These are phyloP conservation scores for Mycena sanguinolenta DNA, from an alignment of 768 basidiomycete genomes.

Conservation along the genomic window DNA sequence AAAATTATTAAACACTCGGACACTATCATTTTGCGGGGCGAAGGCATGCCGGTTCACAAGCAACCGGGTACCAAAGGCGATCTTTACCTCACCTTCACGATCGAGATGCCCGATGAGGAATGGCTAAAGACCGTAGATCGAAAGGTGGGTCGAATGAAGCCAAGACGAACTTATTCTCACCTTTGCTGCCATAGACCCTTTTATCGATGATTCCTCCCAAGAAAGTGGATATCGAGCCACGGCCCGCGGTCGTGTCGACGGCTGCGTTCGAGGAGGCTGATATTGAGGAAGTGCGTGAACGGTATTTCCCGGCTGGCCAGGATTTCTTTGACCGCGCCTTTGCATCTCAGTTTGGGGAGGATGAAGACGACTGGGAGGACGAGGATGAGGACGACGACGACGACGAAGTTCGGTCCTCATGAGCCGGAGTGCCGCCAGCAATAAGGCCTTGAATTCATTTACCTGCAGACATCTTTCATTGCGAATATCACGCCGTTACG, in stretches of 20 bases:
- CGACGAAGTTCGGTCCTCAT: conserved; percentile 47
- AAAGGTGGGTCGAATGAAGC: conserved; percentile 55
- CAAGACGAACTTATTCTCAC: conserved; percentile 7
- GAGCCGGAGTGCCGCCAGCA: conserved; percentile 72
- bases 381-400: conserved; percentile 70
- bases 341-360: conserved; percentile 79
- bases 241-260: conserved; percentile 78
- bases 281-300: conserved; percentile 86
- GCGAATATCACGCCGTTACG: not conserved
- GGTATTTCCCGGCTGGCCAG: conserved; percentile 79
- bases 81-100: conserved; percentile 82
- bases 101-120: conserved; percentile 88
- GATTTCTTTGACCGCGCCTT: conserved; percentile 85
- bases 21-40: conserved; percentile 80
- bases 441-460: conserved; percentile 45
- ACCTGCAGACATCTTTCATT: not conserved
- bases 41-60: conserved; percentile 91
- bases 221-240: conserved; percentile 78
- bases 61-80: conserved; percentile 79
- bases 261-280: conserved; percentile 81
- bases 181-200: conserved; percentile 63
- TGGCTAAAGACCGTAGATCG: conserved; percentile 81
- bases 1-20: conserved; percentile 83
- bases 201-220: conserved; percentile 81
- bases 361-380: conserved; percentile 76